These are phyloP conservation scores for Ceratobasidium sp. DNA, from an alignment of 1,284 basidiomycete species.

Conservation along the genomic window DNA sequence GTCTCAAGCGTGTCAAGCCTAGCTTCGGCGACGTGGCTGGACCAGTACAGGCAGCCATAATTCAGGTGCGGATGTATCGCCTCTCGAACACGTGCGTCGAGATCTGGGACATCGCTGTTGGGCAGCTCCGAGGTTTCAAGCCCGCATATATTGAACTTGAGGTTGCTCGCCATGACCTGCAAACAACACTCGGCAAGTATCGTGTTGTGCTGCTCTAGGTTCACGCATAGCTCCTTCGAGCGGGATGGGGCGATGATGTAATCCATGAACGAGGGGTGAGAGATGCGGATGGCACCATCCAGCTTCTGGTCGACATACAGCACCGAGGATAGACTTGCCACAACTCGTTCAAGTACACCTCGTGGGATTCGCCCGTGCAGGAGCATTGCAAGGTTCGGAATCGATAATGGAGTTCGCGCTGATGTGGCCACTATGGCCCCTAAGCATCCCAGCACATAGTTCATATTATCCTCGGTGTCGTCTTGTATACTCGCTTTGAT, in stretches of 20 bases:
- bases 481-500: background rate
- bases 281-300: conserved; percentile 16
- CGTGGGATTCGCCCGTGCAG: background rate
- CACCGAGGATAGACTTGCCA: conserved; percentile 12
- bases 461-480: background rate
- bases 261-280: conserved; percentile 36
- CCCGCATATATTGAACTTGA: conserved; percentile 38
- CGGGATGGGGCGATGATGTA: conserved; percentile 21
- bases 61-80: background rate
- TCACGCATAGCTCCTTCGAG: background rate
- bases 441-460: background rate
- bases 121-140: conserved; percentile 28
- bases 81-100: background rate
- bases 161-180: background rate
- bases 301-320: background rate
- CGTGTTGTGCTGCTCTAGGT: background rate
- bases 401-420: background rate
- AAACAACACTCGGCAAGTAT: conserved; percentile 1
- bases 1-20: background rate
- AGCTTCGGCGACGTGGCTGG: background rate
- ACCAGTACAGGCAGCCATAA: conserved; percentile 27
- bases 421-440: background rate
- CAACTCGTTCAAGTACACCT: background rate
- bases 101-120: conserved; percentile 2
- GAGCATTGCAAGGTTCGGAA: background rate